Conservation (phyloP, 352 stramenopile genomes). For the Elongisporangium senticosum region DNA sequence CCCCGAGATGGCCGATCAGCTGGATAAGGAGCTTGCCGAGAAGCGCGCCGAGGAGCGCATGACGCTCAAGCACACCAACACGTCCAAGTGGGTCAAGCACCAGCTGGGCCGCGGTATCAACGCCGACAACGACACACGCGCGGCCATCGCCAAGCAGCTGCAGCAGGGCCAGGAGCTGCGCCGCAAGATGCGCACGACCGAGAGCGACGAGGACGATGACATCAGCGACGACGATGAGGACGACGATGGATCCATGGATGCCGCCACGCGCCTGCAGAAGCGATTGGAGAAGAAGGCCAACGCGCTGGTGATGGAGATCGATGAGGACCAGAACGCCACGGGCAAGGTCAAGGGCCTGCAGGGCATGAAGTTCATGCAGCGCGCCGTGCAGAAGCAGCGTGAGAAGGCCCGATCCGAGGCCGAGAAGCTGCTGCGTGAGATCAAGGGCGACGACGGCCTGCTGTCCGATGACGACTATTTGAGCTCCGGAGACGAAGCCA, state of each 20-base stretch:
- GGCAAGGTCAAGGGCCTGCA: conserved; percentile 83
- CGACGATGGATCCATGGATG: conserved; percentile 35
- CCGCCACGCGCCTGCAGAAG: conserved; percentile 51
- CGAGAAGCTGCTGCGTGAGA: conserved; percentile 90
- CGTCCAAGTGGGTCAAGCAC: conserved; percentile 95
- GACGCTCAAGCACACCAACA: conserved; percentile 97
- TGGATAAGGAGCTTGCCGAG: conserved; percentile 82
- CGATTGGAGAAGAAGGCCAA: conserved; percentile 64
- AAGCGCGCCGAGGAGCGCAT: conserved; percentile 96
- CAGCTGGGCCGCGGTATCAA: conserved; percentile 90
- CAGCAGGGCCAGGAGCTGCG: conserved; percentile 90
- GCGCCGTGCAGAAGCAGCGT: conserved; percentile 93
- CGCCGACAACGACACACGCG: conserved; percentile 89
- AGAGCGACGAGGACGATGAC: conserved; percentile 60
- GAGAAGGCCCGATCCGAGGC: conserved; percentile 90
- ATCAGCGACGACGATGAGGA: conserved; percentile 43
- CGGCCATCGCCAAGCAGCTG: conserved; percentile 87
- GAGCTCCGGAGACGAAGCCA: conserved; percentile 37
- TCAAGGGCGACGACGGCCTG: conserved; percentile 77
- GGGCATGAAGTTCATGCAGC: conserved; percentile 98
- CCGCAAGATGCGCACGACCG: conserved; percentile 85
- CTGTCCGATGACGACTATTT: conserved; percentile 54
- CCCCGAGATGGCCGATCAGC: conserved; percentile 56
- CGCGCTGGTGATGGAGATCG: conserved; percentile 73
- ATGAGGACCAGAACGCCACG: conserved; percentile 41